Conservation (phyloP, 1,284 basidiomycete species). For the Termitomyces sp. region DNA sequence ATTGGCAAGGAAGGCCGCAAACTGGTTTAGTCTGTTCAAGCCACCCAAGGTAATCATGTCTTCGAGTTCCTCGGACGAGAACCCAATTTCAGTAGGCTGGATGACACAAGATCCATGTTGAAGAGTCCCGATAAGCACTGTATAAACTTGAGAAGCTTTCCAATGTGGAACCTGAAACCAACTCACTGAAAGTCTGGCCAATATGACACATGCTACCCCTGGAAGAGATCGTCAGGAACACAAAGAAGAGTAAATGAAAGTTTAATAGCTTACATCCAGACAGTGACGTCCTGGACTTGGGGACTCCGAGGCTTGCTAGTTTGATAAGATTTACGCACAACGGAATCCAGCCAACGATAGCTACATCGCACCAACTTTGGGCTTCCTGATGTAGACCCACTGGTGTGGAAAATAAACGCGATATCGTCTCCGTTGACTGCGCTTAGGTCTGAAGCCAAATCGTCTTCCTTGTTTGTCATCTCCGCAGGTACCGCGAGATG, state of each 20-base stretch:
- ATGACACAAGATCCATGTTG: conserved; percentile 68
- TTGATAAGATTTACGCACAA: conserved; percentile 51
- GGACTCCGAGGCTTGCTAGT: conserved; percentile 44
- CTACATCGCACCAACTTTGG: conserved; percentile 63
- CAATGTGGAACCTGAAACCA: conserved; percentile 19
- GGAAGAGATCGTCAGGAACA: conserved; percentile 23
- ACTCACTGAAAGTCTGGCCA: conserved; percentile 58
- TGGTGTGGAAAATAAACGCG: conserved; percentile 63
- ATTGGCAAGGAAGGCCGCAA: conserved; percentile 58
- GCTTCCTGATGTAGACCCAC: conserved; percentile 61
- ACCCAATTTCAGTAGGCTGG: conserved; percentile 58
- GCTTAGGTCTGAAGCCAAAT: conserved; percentile 36
- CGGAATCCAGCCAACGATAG: conserved; percentile 50
- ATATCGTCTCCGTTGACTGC: conserved; percentile 32
- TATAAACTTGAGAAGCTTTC: conserved; percentile 33
- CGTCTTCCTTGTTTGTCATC: conserved; percentile 26
- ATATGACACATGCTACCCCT: conserved; percentile 74
- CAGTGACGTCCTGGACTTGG: conserved; percentile 55
- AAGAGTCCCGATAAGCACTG: conserved; percentile 65
- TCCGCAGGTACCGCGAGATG: conserved; percentile 28
- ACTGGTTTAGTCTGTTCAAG: conserved; percentile 68
- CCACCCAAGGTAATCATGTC: conserved; percentile 65
- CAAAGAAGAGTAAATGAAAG: conserved; percentile 16
- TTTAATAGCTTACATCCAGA: conserved; percentile 56
- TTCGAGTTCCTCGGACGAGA: conserved; percentile 60